Base-by-base conservation (phyloP, 192 early-diverging fungal genomes). In the Backusella sp. region DNA sequence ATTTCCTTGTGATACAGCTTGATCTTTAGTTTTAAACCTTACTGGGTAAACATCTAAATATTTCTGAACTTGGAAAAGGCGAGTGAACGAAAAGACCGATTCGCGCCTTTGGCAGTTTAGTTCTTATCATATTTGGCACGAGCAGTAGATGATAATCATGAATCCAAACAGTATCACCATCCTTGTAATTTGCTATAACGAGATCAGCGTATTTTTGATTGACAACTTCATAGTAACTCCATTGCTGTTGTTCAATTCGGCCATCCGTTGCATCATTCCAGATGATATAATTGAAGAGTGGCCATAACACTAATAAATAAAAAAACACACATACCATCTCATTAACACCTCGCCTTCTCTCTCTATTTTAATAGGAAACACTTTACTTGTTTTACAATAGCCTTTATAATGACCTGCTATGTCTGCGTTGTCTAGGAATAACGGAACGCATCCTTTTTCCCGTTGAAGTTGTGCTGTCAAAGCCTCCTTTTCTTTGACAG, bases 141-240 rank as follows among this genome's bases (percentile, higher is more conserved):
- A 98, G 82, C 84, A 97, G 90, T n/a, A 98, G 84, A 77, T 97
- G 96, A 78, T 98, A 98, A 83, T 99, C 97, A 81, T 98, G 97
- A 73, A 99, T 88, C 97, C 97, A 99, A 68, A 99, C 92, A 84
- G 93, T 84, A 77, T 96, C 96, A 6, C 93, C 94, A 5, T 87
- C 82, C 66, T 87, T 78, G 78, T 97, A 97, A 39, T 89, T 84
- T 8, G 91, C 84, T 46, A 85, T 83, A 53, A 97, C 89, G 73
- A 86, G 84, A 23, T 94, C 86, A 37, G 93, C 89, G 85, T 97
- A 96, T 74, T 80, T 79, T 80, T 90, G 79, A 89, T 97, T 96
- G 34, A 95, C 94, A 74, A 87, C 84, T 53, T 84, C 78, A 82
- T 97, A 99, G 70, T 91, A 88, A 14, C 80, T 84, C 94, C 93